A percentile compares a stretch with the other conserved stretches of the same genome.
phyloP scores from a whole-genome alignment of 2,329 filamentous ascomycete species.

The Chaetomiaceae sp. region DNA sequence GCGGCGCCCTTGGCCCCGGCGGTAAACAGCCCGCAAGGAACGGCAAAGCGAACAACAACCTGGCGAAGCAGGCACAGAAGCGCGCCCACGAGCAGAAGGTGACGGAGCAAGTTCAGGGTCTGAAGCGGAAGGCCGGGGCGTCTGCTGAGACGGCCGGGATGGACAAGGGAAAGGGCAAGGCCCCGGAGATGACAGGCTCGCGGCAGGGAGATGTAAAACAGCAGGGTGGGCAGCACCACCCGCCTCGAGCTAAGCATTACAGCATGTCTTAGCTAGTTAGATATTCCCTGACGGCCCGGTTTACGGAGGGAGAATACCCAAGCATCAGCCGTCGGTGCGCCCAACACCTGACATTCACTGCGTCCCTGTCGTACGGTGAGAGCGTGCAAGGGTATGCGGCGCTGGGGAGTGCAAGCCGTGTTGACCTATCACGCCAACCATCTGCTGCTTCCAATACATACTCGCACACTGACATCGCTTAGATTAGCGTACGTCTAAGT shows the following conservation, averaged over 20 bases:
- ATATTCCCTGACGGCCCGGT: too few relatives aligned
- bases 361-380: too few relatives aligned
- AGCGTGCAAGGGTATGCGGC: too few relatives aligned
- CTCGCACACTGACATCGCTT: too few relatives aligned
- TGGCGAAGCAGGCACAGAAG: conserved; percentile 12
- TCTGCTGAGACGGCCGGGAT: not conserved
- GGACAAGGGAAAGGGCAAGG: not conserved
- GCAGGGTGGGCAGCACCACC: not conserved
- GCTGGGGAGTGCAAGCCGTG: too few relatives aligned
- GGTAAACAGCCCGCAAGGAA: not conserved
- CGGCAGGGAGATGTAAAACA: not conserved
- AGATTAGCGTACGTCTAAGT: too few relatives aligned
- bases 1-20: conserved; percentile 14
- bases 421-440: too few relatives aligned
- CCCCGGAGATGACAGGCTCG: not conserved
- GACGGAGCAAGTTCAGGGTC: not conserved
- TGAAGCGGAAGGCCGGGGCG: not conserved
- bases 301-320: too few relatives aligned
- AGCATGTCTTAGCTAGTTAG: conserved; percentile 8
- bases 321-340: too few relatives aligned
- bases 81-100: conserved; percentile 10
- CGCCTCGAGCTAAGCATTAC: conserved; percentile 1
- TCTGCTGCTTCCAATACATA: too few relatives aligned
- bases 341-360: too few relatives aligned
- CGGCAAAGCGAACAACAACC: not conserved